These are phyloP conservation scores for Geranomyces variabilis DNA, from an alignment of 192 early-diverging fungal genomes.

Conservation along the genomic window DNA sequence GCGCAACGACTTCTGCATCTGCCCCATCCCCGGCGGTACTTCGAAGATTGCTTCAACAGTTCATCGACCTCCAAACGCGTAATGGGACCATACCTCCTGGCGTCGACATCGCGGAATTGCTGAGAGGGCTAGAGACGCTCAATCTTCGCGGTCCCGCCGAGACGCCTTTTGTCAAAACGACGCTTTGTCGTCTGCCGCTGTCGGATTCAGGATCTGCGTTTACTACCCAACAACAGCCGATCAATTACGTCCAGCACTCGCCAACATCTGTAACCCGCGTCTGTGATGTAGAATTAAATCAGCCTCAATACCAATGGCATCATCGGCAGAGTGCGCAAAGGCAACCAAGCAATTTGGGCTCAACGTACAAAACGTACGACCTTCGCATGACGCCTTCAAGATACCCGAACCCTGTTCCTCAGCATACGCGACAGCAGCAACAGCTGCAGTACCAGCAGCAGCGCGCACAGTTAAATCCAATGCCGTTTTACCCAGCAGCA, in stretches of 20 bases:
- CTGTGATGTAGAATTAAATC: not conserved
- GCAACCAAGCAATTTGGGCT: not conserved
- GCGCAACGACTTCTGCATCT: not conserved
- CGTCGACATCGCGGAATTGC: not conserved
- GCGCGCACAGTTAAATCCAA: not conserved
- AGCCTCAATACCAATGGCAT: not conserved
- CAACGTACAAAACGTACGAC: not conserved
- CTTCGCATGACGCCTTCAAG: not conserved
- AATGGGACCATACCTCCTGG: not conserved
- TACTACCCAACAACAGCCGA: not conserved
- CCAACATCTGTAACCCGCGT: not conserved
- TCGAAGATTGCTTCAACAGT: not conserved
- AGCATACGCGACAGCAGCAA: not conserved
- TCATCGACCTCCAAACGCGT: not conserved
- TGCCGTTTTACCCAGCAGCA: not conserved
- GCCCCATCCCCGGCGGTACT: not conserved
- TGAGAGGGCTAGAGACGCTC: not conserved
- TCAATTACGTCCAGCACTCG: not conserved
- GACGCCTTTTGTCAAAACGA: too few relatives aligned
- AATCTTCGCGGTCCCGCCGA: not conserved
- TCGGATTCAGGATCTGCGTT: too few relatives aligned
- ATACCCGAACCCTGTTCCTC: not conserved
- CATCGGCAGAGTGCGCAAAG: not conserved
- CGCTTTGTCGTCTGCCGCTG: not conserved
- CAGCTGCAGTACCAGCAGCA: not conserved